Evolutionary conservation across 1,284 basidiomycete species (phyloP).

Genomic region (Ganoderma meredithae): DNA sequence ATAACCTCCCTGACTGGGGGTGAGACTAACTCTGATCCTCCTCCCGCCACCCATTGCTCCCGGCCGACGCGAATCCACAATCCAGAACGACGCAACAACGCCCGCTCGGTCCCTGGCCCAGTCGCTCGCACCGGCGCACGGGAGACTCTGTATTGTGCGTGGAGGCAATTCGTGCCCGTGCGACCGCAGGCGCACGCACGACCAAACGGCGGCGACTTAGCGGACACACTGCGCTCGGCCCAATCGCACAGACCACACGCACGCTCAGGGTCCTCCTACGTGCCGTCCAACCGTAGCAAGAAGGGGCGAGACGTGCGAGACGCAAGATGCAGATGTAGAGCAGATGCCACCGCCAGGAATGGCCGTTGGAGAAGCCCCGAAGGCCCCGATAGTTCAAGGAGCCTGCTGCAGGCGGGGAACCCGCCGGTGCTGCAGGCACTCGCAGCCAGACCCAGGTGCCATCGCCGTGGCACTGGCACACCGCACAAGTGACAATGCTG

Average conservation of each 20-base stretch:
- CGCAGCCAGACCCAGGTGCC: too few species aligned
- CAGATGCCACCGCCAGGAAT: neutral
- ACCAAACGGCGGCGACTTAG: constrained; percentile 4
- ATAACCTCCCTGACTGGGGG: neutral
- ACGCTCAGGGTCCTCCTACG: constrained; percentile 2
- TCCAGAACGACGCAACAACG: neutral
- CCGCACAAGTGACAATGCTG: too few species aligned
- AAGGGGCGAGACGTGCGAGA: neutral
- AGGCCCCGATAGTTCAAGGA: constrained; percentile 21
- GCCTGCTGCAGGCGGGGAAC: constrained; percentile 9
- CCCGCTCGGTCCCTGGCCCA: neutral
- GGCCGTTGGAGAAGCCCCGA: neutral
- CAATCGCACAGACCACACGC: neutral
- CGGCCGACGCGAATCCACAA: constrained; percentile 2
- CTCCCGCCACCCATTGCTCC: neutral
- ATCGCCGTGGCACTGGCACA: neutral
- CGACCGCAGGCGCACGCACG: neutral
- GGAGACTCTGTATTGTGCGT: constrained; percentile 5
- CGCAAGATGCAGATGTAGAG: neutral
- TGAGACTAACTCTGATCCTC: neutral
- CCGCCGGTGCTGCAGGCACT: constrained; percentile 1
- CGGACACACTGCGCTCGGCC: too few species aligned
- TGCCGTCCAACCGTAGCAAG: constrained; percentile 2
- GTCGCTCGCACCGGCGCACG: neutral
- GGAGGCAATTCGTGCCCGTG: neutral